These are phyloP conservation scores for Pleoardoris graminearum DNA, from an alignment of 2,329 filamentous ascomycete genomes.

Conservation along the genomic window DNA sequence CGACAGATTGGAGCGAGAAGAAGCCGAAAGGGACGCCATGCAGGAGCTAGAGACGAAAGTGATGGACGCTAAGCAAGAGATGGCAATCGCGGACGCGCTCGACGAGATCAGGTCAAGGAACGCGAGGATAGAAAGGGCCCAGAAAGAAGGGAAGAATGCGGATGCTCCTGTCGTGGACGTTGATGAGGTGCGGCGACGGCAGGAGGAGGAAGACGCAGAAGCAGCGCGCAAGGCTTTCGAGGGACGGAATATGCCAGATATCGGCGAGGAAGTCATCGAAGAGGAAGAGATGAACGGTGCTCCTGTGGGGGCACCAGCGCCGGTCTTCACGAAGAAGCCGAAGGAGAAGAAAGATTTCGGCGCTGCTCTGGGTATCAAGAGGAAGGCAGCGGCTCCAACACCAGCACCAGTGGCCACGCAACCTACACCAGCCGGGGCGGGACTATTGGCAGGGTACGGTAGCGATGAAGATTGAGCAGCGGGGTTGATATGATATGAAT, in stretches of 20 bases:
- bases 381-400: slow-evolving; percentile 26
- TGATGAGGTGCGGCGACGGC: slow-evolving; percentile 62
- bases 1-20: slow-evolving; percentile 79
- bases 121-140: slow-evolving; percentile 78
- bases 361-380: slow-evolving; percentile 78
- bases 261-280: slow-evolving; percentile 59
- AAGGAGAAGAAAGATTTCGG: slow-evolving; percentile 88
- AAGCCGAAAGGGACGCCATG: slow-evolving; percentile 87
- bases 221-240: slow-evolving; percentile 78
- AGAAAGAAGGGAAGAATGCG: slow-evolving; percentile 63
- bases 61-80: slow-evolving; percentile 87
- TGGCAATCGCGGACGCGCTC: slow-evolving; percentile 93
- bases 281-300: slow-evolving; percentile 48
- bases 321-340: slow-evolving; percentile 71
- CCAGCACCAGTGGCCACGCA: slow-evolving; percentile 7
- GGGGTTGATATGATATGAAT: too few relatives aligned
- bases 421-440: slow-evolving; percentile 23
- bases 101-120: slow-evolving; percentile 94
- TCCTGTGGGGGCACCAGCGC: slow-evolving; percentile 35
- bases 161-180: slow-evolving; percentile 58
- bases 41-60: slow-evolving; percentile 93
- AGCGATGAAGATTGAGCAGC: slow-evolving; percentile 29
- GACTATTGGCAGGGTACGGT: slow-evolving; percentile 36
- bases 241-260: slow-evolving; percentile 39
- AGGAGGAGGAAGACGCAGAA: slow-evolving; percentile 83